Evolutionary conservation across 495 filamentous ascomycete genomes (phyloP).

Genomic region (Aspergillus coremiiformis): DNA sequence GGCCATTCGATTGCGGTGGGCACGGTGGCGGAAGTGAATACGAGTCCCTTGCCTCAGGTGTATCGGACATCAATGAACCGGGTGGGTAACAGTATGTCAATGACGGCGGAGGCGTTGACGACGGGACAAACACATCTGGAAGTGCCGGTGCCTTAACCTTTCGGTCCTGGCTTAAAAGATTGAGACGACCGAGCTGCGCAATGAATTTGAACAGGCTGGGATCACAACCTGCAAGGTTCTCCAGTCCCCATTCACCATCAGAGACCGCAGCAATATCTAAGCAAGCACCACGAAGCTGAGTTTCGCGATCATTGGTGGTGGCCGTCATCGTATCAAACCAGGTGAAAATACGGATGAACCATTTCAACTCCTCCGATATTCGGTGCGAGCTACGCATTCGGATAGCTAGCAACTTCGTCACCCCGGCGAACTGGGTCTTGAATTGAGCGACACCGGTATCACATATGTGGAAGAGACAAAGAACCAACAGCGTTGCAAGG

Average conservation of each 20-base stretch:
- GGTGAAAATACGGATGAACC: constrained; percentile 95
- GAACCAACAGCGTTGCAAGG: constrained; percentile 75
- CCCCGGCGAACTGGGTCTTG: constrained; percentile 87
- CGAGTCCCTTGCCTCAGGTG: constrained; percentile 6
- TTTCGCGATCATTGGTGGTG: constrained; percentile 84
- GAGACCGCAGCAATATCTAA: constrained; percentile 59
- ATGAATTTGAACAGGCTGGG: constrained; percentile 70
- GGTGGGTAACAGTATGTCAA: constrained; percentile 27
- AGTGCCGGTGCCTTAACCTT: constrained; percentile 33
- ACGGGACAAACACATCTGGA: constrained; percentile 24
- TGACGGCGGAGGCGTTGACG: constrained; percentile 32
- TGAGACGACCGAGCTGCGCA: constrained; percentile 71
- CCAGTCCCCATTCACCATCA: constrained; percentile 67
- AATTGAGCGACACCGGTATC: constrained; percentile 89
- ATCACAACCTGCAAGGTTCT: constrained; percentile 86
- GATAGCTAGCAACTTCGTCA: constrained; percentile 84
- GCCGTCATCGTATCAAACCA: constrained; percentile 95
- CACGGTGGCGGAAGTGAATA: constrained; percentile 25
- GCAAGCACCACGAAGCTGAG: constrained; percentile 67
- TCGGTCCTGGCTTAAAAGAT: constrained; percentile 76
- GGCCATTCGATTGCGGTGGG: constrained; percentile 20
- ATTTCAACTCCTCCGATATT: constrained; percentile 62
- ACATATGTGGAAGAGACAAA: constrained; percentile 89
- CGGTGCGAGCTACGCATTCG: constrained; percentile 53
- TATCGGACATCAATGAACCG: constrained; percentile 7